phyloP scores from a whole-genome alignment of 176 grass and related monocot species.

The Puccinellia tenuiflora region DNA sequence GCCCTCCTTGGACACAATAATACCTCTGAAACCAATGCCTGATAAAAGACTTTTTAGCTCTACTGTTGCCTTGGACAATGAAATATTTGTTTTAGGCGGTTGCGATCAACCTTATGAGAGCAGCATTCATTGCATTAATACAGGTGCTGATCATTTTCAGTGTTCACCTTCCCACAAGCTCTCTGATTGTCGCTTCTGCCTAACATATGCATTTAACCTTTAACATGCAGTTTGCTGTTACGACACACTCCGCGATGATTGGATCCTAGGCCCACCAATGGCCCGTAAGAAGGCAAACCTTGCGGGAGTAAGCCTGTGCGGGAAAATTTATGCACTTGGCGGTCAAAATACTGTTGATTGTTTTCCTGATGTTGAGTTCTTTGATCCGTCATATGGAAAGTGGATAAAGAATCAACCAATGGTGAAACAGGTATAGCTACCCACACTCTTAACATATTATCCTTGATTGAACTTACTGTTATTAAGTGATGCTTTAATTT shows the following conservation, averaged over 20 bases:
- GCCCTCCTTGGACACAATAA: constrained; percentile 58
- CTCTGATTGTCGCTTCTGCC: not conserved
- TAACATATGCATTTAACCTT: constrained; percentile 17
- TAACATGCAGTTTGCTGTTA: constrained; percentile 57
- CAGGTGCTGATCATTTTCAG: constrained; percentile 33
- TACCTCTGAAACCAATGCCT: constrained; percentile 51
- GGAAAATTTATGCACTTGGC: constrained; percentile 56
- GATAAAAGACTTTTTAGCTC: constrained; percentile 41
- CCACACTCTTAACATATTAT: not conserved
- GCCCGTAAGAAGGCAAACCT: constrained; percentile 43
- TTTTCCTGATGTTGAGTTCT: constrained; percentile 55
- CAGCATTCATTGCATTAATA: constrained; percentile 33
- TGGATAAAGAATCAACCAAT: constrained; percentile 56
- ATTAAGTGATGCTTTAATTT: not conserved
- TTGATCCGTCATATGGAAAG: constrained; percentile 57
- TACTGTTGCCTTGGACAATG: constrained; percentile 50
- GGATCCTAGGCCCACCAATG: constrained; percentile 38
- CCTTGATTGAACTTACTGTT: not conserved
- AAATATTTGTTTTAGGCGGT: constrained; percentile 65
- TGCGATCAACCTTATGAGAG: constrained; percentile 28
- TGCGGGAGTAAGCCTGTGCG: constrained; percentile 39
- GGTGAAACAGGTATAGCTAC: constrained; percentile 52
- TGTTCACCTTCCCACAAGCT: not conserved
- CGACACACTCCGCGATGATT: constrained; percentile 47
- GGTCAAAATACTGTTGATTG: constrained; percentile 42